phyloP scores from a whole-genome alignment of 257 asterid species.

The Solanum chiquidenum region DNA sequence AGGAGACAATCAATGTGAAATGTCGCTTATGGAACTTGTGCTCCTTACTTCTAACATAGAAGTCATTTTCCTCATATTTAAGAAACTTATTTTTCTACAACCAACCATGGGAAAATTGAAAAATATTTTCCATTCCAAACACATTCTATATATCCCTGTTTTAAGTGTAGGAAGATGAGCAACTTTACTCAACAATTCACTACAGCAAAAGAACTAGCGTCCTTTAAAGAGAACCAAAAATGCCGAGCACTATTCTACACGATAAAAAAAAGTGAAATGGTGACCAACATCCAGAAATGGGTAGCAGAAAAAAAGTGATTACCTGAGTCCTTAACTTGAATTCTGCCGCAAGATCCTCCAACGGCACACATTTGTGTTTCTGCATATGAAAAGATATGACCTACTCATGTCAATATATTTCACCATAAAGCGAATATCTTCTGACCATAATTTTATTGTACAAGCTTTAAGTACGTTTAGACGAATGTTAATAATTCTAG shows the following conservation, averaged over 20 bases:
- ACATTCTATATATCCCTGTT: not conserved
- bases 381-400: conserved; percentile 18
- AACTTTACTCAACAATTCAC: not conserved
- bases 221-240: not conserved
- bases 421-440: not conserved
- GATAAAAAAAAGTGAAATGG: not conserved
- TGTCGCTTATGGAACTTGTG: not conserved
- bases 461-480: not conserved
- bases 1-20: not conserved
- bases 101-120: not conserved
- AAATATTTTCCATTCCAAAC: not conserved
- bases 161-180: not conserved
- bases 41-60: not conserved
- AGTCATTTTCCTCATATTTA: not conserved
- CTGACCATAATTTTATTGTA: not conserved
- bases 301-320: not conserved
- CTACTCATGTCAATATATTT: not conserved
- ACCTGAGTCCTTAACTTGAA: conserved; percentile 96
- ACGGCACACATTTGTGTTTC: conserved; percentile 88
- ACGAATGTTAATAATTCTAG: not conserved
- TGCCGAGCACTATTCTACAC: not conserved
- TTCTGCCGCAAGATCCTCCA: conserved; percentile 98
- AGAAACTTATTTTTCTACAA: not conserved
- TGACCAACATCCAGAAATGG: not conserved
- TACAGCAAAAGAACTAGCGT: not conserved